Percentiles rank a stretch among this genome's conserved stretches.
phyloP scores from a whole-genome alignment of 2,329 filamentous ascomycete species.

The Lecanosticta acicola region DNA sequence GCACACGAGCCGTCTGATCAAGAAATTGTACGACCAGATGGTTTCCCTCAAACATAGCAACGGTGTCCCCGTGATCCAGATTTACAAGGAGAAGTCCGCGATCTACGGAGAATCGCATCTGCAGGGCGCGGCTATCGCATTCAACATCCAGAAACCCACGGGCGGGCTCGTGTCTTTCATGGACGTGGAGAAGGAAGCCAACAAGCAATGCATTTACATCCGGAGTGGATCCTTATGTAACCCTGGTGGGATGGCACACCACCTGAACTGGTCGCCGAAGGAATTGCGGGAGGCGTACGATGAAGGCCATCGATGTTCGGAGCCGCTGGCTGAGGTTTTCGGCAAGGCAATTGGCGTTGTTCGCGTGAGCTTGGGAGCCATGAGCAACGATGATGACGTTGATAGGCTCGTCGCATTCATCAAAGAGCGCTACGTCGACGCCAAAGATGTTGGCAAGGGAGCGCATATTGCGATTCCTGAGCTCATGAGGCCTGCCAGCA shows the following conservation, averaged over 20 bases:
- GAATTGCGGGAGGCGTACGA: slow-evolving; percentile 79
- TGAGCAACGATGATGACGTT: slow-evolving; percentile 73
- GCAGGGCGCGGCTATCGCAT: slow-evolving; percentile 70
- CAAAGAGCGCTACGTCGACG: slow-evolving; percentile 20
- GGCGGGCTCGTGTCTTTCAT: slow-evolving; percentile 71
- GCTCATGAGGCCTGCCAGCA: slow-evolving; percentile 1
- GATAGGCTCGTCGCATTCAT: slow-evolving; percentile 54
- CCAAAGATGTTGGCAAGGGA: slow-evolving; percentile 4
- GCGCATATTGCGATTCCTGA: slow-evolving; percentile 13
- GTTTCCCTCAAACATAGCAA: slow-evolving; percentile 62
- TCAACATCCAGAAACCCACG: slow-evolving; percentile 66
- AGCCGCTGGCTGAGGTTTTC: slow-evolving; percentile 69
- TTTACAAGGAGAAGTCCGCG: slow-evolving; percentile 50
- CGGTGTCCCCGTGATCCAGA: slow-evolving; percentile 55
- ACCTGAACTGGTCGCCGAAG: slow-evolving; percentile 64
- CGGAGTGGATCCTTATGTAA: slow-evolving; percentile 86
- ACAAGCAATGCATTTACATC: slow-evolving; percentile 70
- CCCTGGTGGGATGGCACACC: slow-evolving; percentile 72
- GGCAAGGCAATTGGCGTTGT: slow-evolving; percentile 87
- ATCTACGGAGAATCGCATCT: slow-evolving; percentile 40
- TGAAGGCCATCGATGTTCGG: slow-evolving; percentile 74
- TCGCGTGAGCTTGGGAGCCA: slow-evolving; percentile 76
- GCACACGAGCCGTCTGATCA: slow-evolving; percentile 63
- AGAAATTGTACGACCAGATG: slow-evolving; percentile 55
- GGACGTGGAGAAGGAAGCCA: slow-evolving; percentile 80